Base-by-base conservation (phyloP, 2,329 filamentous ascomycete genomes). In the Periconia digitata region DNA sequence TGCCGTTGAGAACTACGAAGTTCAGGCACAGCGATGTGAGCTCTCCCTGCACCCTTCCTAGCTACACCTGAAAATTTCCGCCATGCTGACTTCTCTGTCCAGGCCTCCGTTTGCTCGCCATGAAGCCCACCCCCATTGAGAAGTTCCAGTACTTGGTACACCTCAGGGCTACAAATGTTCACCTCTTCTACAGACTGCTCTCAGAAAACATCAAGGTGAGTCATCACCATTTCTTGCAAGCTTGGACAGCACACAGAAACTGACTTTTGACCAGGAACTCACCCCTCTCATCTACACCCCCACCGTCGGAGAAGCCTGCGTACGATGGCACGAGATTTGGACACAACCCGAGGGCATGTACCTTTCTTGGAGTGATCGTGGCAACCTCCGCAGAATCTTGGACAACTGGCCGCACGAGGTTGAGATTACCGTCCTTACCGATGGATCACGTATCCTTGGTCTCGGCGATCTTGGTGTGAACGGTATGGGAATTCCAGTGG, bases 401-500 rank as follows among this genome's bases (percentile, higher is more conserved):
- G 80, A 85, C 67, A 97, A 97, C 74, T 99, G 94, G 94, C 91
- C 90, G 22, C 87, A 94, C 56, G 84, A 90, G 57, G 92, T 95
- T 24, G 90, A 96, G 73, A 99, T 99, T 69, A 95, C 91, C 67
- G 92, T 96, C 70, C 86, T 99, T 62, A 97, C 94, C 15, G 94
- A 99, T 71, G 94, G 94, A 53, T 96, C 92, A 41, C 87, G 94
- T 58, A 96, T 86, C 72, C 85, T 92, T 49, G 92, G 94, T 66
- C 84, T 99, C 32, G 94, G 94, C 62, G 94, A 99, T 74, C 83
- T 97, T 48, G 94, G 94, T 60, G 86, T 99, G 59, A 96, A 96
- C 73, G 94, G 94, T 66, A 95, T 97, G 79, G 94, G 94, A 59
- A 99, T 99, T 73, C 91, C 94, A 53, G 92, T 99, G 60, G 94